Percentiles rank a stretch among this genome's conserved stretches.
phyloP scores from a whole-genome alignment of 1,284 basidiomycete genomes.

The Rhodotorula sp. region DNA sequence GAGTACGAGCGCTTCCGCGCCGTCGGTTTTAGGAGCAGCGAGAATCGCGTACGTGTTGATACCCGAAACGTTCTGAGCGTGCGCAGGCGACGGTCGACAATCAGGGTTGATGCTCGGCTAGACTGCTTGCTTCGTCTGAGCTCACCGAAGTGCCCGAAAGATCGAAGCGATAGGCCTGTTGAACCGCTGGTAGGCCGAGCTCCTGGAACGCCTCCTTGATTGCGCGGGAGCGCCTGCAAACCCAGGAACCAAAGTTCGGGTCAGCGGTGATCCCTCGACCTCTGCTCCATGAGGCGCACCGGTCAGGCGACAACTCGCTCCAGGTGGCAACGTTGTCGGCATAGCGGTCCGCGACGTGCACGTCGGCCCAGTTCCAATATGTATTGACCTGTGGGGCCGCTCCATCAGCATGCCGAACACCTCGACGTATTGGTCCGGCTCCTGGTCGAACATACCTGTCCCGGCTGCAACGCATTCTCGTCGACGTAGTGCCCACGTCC shows the following conservation, averaged over 20 bases:
- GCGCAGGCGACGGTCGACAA: conserved; percentile 51
- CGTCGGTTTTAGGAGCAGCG: conserved; percentile 78
- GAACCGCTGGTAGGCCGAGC: conserved; percentile 66
- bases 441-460: conserved; percentile 60
- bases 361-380: conserved; percentile 83
- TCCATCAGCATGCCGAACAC: neutral
- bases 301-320: conserved; percentile 57
- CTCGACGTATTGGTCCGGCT: neutral
- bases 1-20: conserved; percentile 84
- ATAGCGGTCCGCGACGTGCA: conserved; percentile 75
- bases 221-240: conserved; percentile 61
- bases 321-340: conserved; percentile 66
- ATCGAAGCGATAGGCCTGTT: conserved; percentile 64
- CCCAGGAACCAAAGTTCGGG: conserved; percentile 11
- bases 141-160: conserved; percentile 21
- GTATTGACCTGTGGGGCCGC: conserved; percentile 66
- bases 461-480: conserved; percentile 89
- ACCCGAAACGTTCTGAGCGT: conserved; percentile 56
- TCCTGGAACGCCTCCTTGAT: conserved; percentile 63
- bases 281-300: conserved; percentile 58
- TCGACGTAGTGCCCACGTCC: conserved; percentile 75
- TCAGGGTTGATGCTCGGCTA: conserved; percentile 45
- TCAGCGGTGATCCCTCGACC: conserved; percentile 1
- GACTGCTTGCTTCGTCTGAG: neutral
- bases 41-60: conserved; percentile 79